Conservation (phyloP, 306 rosid genomes). For the Fagus crenata region DNA sequence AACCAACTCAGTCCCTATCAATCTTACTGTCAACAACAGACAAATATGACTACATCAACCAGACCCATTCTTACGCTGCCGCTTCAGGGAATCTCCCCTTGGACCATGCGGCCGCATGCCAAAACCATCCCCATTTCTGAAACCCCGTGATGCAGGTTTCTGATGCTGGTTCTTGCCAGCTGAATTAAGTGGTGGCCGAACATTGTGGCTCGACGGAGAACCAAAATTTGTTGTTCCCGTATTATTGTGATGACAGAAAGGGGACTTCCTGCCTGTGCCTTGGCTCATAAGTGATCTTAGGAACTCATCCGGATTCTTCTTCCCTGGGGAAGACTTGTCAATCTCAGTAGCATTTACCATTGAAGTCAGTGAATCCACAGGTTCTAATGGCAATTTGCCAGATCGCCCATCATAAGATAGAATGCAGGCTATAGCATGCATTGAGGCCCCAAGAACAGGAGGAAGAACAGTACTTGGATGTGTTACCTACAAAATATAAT, state of each 20-base stretch:
- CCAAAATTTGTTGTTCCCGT: constrained; percentile 20
- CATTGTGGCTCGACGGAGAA: constrained; percentile 5
- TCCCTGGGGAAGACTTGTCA: constrained; percentile 21
- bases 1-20: neutral
- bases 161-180: constrained; percentile 14
- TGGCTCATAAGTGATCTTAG: constrained; percentile 23
- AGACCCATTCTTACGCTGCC: constrained; percentile 15
- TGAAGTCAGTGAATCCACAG: constrained; percentile 40
- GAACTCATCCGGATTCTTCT: constrained; percentile 26
- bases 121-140: constrained; percentile 13
- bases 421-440: constrained; percentile 56
- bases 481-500: constrained; percentile 52
- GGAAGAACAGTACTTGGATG: constrained; percentile 66
- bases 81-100: constrained; percentile 29
- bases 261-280: constrained; percentile 1
- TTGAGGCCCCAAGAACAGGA: constrained; percentile 52
- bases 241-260: constrained; percentile 22
- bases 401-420: constrained; percentile 67
- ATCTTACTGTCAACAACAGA: neutral
- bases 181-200: constrained; percentile 12
- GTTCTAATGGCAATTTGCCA: constrained; percentile 32
- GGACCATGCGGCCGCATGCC: constrained; percentile 14
- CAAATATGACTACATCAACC: neutral
- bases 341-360: constrained; percentile 40
- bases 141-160: constrained; percentile 11